Conservation (phyloP, 768 basidiomycete genomes). For the Russula griseocarnosa region DNA sequence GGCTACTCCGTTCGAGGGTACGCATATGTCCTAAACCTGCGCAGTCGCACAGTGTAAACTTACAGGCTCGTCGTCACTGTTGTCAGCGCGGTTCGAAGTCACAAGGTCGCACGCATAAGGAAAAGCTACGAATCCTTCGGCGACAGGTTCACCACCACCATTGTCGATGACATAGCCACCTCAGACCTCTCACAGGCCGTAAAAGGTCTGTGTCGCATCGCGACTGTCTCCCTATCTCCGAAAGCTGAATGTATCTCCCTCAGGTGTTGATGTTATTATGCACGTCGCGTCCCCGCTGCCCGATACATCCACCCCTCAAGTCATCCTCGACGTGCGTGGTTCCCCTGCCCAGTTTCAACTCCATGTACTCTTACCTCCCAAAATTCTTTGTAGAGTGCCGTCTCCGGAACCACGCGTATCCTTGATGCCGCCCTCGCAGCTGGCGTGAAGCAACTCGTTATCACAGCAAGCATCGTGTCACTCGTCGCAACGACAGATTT, state of each 20-base stretch:
- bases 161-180: constrained; percentile 28
- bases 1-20: constrained; percentile 51
- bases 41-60: too few relatives aligned
- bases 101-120: constrained; percentile 23
- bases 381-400: constrained; percentile 7
- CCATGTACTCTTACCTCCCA: not conserved
- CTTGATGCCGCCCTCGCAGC: constrained; percentile 19
- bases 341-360: not conserved
- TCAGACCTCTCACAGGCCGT: constrained; percentile 29
- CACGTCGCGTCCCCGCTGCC: constrained; percentile 26
- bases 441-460: constrained; percentile 16
- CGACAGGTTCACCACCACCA: constrained; percentile 25
- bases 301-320: constrained; percentile 11
- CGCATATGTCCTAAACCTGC: not conserved
- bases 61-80: not conserved
- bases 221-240: not conserved
- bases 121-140: constrained; percentile 25
- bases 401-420: constrained; percentile 24
- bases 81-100: constrained; percentile 28
- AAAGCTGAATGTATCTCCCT: not conserved
- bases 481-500: constrained; percentile 7
- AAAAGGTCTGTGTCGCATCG: constrained; percentile 22
- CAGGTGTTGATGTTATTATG: constrained; percentile 27
- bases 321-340: constrained; percentile 19
- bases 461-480: constrained; percentile 19